Conservation (phyloP, 2,329 filamentous ascomycete species). For the Cercospora beticola region DNA sequence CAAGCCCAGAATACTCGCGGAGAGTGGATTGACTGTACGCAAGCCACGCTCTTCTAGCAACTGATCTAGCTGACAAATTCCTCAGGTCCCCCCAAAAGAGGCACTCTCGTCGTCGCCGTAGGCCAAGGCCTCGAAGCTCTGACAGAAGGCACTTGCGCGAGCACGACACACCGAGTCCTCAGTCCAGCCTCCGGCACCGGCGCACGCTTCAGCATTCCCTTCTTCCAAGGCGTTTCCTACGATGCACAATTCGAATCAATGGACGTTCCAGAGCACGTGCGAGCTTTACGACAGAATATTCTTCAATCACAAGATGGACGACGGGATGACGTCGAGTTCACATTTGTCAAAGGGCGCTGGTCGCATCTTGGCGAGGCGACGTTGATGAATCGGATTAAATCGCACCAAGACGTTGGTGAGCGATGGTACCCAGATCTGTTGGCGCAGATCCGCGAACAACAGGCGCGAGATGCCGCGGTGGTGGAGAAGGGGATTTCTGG, state of each 20-base stretch:
- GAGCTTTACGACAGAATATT: conserved; percentile 60
- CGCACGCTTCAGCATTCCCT: conserved; percentile 75
- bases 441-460: conserved; percentile 44
- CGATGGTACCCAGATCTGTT: conserved; percentile 59
- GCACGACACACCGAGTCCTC: conserved; percentile 81
- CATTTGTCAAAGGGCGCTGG: conserved; percentile 66
- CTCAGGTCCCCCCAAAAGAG: conserved; percentile 60
- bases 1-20: conserved; percentile 80
- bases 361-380: conserved; percentile 77
- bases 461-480: conserved; percentile 30
- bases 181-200: conserved; percentile 68
- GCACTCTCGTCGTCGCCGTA: conserved; percentile 82
- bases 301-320: conserved; percentile 54
- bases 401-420: conserved; percentile 82
- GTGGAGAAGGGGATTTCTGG: neutral
- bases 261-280: conserved; percentile 64
- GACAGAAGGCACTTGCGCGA: conserved; percentile 76
- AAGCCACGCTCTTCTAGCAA: neutral
- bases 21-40: conserved; percentile 72
- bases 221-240: conserved; percentile 82
- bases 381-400: conserved; percentile 79
- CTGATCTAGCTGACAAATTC: neutral
- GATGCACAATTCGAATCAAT: conserved; percentile 79
- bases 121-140: conserved; percentile 84
- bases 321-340: conserved; percentile 80